Conservation (phyloP, 257 asterid genomes). For the Penstemon davidsonii region DNA sequence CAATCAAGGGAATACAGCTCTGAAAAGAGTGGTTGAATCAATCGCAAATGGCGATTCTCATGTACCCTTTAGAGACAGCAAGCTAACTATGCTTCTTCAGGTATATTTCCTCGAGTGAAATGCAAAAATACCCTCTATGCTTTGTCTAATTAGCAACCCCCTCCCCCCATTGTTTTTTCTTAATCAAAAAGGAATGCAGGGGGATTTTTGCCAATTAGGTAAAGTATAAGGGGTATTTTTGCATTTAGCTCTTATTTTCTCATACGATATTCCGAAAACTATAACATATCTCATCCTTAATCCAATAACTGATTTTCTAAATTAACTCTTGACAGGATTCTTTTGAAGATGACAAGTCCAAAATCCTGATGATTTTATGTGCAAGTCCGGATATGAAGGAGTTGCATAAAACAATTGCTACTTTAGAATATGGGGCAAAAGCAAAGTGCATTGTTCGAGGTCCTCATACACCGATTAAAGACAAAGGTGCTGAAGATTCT, state of each 20-base stretch:
- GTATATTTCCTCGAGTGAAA: too few species aligned
- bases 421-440: conserved; percentile 93
- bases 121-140: too few species aligned
- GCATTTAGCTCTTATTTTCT: too few species aligned
- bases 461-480: conserved; percentile 72
- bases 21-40: conserved; percentile 93
- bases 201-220: too few species aligned
- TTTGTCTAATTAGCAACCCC: too few species aligned
- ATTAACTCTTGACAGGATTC: conserved; percentile 50
- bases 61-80: conserved; percentile 97
- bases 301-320: too few species aligned
- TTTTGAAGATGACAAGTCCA: conserved; percentile 90
- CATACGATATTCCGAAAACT: too few species aligned
- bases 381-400: conserved; percentile 96
- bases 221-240: too few species aligned
- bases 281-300: too few species aligned
- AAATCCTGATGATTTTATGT: conserved; percentile 86
- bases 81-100: conserved; percentile 96
- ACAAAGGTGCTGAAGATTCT: conserved; percentile 72
- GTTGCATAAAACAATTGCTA: conserved; percentile 85
- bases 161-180: too few species aligned
- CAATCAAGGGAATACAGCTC: conserved; percentile 86
- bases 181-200: too few species aligned
- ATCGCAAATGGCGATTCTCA: conserved; percentile 97
- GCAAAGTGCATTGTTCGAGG: conserved; percentile 93